A percentile compares a stretch with the other conserved stretches of the same genome.
phyloP scores from a whole-genome alignment of 2,329 filamentous ascomycete species.

The Sporothrix phasma region DNA sequence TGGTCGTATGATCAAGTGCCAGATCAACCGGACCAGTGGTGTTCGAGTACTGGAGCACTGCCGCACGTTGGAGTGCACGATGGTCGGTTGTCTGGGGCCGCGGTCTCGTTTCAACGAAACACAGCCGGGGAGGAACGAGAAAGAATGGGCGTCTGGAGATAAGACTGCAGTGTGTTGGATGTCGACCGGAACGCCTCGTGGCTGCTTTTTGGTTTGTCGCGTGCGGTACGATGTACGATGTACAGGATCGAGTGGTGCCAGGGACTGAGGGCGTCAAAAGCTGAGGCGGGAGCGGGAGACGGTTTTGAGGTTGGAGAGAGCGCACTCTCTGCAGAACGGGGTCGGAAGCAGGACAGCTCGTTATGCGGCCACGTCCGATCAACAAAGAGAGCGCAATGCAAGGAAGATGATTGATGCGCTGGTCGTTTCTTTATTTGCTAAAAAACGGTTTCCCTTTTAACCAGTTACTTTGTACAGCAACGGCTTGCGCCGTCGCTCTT shows the following conservation, averaged over 20 bases:
- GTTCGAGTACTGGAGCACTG: background rate
- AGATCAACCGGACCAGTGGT: conserved; percentile 5
- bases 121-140: background rate
- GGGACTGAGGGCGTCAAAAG: background rate
- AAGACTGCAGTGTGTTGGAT: background rate
- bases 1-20: conserved; percentile 11
- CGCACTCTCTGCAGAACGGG: background rate
- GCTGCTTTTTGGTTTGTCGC: background rate
- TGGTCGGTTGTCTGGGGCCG: background rate
- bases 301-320: background rate
- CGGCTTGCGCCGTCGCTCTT: background rate
- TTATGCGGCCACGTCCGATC: background rate
- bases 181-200: background rate
- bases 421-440: background rate
- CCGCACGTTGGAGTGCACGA: background rate
- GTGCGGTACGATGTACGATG: background rate
- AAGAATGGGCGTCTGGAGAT: background rate
- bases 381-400: background rate
- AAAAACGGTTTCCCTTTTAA: background rate
- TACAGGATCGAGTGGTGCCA: background rate
- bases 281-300: background rate
- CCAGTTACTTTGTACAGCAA: background rate
- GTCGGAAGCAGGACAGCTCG: background rate
- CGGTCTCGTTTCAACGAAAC: background rate
- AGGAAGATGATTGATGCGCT: background rate